Base-by-base conservation (phyloP, 192 early-diverging fungal genomes). In the Backusella luteola region DNA sequence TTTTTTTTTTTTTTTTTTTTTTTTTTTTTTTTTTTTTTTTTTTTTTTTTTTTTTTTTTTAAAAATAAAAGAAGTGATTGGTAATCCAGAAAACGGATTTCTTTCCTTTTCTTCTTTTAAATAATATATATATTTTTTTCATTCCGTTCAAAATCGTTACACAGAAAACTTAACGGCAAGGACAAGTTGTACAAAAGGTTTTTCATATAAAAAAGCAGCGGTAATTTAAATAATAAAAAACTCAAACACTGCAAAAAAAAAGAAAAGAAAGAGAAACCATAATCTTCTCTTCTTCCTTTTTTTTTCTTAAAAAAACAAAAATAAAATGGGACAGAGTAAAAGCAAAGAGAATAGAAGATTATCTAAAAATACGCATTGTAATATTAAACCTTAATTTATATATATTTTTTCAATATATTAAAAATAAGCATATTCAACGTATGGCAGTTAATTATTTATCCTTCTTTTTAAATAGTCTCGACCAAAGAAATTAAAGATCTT, bases 311-410 rank as follows among this genome's bases (percentile, higher is more conserved):
- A 1, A 32, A 32, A 32, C 3, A 44, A 44, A 44, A 44, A 29
- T 59, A 38, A 34, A 49, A 76, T 88, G 87, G 87, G 87, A 69
- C 85, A 83, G 79, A 76, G 81, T 49, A 84, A 85, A 39, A 86
- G 85, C 44, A 88, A 86, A 83, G 87, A 88, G 81, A 86, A 83
- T 73, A 78, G 73, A 46, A 77, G 81, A 44, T 79, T 88, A 29
- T 80, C 85, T 34, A 80, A 82, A 76, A 78, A 77, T 21, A 88
- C 85, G 12, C 85, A 88, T 69, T 86, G 87, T 88, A 86, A 76
- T 56, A 44, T 44, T 44, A 44, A 44, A 44, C 17, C 42, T 21
- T 21, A n/a, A 8, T 23, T 56, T n/a, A 7, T 2, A 23, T 39
- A 1, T 29, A 26, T 32, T 32, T 39, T 39, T 56, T 56, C 2